Evolutionary conservation across 257 asterid genomes (phyloP), one percentile per base, ranked within the genome.

Genomic region (Cruciata laevipes): DNA sequence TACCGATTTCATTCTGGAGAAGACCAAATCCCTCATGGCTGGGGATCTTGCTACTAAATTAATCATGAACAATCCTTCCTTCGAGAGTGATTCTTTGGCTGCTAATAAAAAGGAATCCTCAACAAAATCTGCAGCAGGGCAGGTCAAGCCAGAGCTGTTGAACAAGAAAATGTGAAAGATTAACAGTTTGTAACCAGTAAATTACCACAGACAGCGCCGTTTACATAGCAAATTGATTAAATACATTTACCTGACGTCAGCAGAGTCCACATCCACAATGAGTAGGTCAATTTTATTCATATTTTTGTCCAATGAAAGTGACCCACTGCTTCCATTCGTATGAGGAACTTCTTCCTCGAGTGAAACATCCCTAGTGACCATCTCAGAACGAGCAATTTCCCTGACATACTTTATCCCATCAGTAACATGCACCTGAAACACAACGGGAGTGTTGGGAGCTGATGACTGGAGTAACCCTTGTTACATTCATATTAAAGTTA

Each of bases 21-120:
- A 87, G 25, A 94, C 84, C 7, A 70, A 62, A 23, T 71, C 80
- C 76, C 89, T 94, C 73, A 90, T 73, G 47, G 84, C 65, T 14
- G 85, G 74, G 57, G 99, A 94, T 73, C 97, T 85, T n/a, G 99
- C 76, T 51, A 94, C 96, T 82, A 93, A 79, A 76, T 93, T 93
- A 64, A 93, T 58, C 70, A 88, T 73, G 71, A 93, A 88, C 59
- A 90, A 62, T 58, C 99, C 99, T 73, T 80, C 81, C 81, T 86
- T 88, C 0, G 97, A 82, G 68, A 94, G 97, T 40, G 93, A 78
- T 67, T 66, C 69, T 79, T 84, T 87, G 3, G 80, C 96, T 5
- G 79, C 70, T 69, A 49, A 13, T 66, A 94, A 88, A 73, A 90
- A 94, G 51, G 96, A 79, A 69, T 88, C 97, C 63, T 88, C 96